Evolutionary conservation across 768 basidiomycete species (phyloP).

Genomic region (Dendrothele bispora): DNA sequence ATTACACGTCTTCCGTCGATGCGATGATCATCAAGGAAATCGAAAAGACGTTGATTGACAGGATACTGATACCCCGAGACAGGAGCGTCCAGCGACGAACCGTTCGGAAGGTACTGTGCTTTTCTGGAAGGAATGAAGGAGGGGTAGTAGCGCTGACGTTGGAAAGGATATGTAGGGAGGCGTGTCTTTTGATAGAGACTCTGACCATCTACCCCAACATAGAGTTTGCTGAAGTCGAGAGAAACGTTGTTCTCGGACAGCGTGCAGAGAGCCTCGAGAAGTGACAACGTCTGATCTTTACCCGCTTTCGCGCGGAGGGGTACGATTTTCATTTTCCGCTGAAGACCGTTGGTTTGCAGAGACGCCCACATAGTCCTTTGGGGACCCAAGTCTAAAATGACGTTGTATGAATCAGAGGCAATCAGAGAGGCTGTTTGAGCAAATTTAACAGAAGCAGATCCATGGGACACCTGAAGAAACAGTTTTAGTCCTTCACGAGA

Average conservation of each 20-base stretch:
- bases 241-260: slow-evolving; percentile 27
- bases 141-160: slow-evolving; percentile 33
- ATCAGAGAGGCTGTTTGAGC: slow-evolving; percentile 23
- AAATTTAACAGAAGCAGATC: slow-evolving; percentile 30
- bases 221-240: slow-evolving; percentile 24
- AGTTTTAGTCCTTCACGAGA: background rate
- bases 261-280: slow-evolving; percentile 25
- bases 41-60: slow-evolving; percentile 26
- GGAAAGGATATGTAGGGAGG: slow-evolving; percentile 36
- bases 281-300: slow-evolving; percentile 30
- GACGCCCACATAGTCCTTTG: slow-evolving; percentile 32
- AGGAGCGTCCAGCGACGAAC: slow-evolving; percentile 9
- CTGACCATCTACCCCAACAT: slow-evolving; percentile 9
- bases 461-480: slow-evolving; percentile 30
- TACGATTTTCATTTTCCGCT: slow-evolving; percentile 19
- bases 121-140: slow-evolving; percentile 24
- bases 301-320: slow-evolving; percentile 28
- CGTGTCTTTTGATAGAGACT: slow-evolving; percentile 23
- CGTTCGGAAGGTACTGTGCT: slow-evolving; percentile 6
- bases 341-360: slow-evolving; percentile 25
- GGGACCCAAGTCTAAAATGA: slow-evolving; percentile 33
- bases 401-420: slow-evolving; percentile 20
- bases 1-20: slow-evolving; percentile 35
- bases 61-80: too few species aligned
- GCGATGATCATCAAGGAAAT: slow-evolving; percentile 29